Evolutionary conservation across 306 rosid genomes (phyloP).

Genomic region (Acacia confusa): DNA sequence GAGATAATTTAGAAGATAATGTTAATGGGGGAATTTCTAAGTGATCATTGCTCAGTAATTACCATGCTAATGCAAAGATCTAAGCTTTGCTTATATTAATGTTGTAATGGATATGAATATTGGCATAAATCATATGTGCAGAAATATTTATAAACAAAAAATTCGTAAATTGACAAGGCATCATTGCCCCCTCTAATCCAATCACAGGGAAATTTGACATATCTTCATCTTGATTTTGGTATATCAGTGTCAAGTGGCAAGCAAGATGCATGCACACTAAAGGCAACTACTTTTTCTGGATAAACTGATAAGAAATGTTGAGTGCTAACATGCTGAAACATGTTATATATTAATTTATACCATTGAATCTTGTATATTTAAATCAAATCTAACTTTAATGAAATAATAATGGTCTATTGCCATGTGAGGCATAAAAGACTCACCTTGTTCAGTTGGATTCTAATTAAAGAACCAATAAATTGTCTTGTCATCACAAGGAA

Average conservation of each 20-base stretch:
- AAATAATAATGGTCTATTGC: background rate
- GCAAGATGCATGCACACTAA: no score
- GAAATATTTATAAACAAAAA: background rate
- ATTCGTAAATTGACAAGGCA: background rate
- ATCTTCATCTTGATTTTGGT: background rate
- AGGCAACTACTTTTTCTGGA: no score
- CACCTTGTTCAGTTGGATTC: constrained; percentile 62
- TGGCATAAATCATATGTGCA: no score
- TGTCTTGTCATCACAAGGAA: constrained; percentile 48
- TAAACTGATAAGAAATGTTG: background rate
- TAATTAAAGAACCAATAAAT: constrained; percentile 66
- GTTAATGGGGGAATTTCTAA: background rate
- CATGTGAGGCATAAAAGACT: background rate
- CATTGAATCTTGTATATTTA: background rate
- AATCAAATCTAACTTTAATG: background rate
- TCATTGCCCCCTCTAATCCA: no score
- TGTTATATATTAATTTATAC: background rate
- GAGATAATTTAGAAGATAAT: background rate
- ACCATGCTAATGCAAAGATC: background rate
- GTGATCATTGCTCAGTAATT: background rate
- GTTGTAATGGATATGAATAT: background rate
- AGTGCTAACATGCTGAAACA: background rate
- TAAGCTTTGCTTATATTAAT: background rate
- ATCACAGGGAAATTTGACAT: background rate
- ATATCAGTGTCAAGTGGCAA: no score